Evolutionary conservation across 1,284 basidiomycete species (phyloP).

Genomic region (Cystobasidiaceae sp.): DNA sequence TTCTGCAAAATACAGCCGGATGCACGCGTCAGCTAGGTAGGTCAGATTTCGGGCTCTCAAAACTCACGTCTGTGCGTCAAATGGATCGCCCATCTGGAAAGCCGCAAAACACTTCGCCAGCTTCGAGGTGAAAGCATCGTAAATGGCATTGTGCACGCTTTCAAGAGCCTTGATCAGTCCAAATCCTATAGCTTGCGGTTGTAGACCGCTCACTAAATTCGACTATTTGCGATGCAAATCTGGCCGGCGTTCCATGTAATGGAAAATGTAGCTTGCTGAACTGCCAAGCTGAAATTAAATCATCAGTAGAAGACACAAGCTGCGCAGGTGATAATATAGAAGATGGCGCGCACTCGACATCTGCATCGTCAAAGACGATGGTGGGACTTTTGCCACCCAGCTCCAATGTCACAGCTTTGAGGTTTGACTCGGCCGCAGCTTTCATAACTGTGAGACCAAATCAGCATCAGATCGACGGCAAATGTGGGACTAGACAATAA

Average conservation of each 20-base stretch:
- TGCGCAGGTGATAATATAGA: no score
- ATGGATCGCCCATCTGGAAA: background rate
- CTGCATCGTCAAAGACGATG: slow-evolving; percentile 48
- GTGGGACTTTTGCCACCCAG: slow-evolving; percentile 48
- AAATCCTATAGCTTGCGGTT: background rate
- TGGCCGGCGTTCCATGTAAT: slow-evolving; percentile 17
- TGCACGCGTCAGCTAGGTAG: background rate
- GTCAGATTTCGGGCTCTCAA: background rate
- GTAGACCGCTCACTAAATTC: background rate
- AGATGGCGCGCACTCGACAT: slow-evolving; percentile 29
- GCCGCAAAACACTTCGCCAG: background rate
- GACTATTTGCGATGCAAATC: background rate
- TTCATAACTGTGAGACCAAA: background rate
- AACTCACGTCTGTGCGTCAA: background rate
- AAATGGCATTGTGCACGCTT: background rate
- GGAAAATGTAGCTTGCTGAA: slow-evolving; percentile 29
- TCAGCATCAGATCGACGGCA: no score
- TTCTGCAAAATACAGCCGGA: background rate
- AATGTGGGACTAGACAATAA: no score
- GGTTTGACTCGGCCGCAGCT: slow-evolving; percentile 35
- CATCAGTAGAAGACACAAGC: no score
- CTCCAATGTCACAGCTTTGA: slow-evolving; percentile 48
- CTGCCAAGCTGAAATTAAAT: slow-evolving; percentile 42
- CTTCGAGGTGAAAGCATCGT: background rate
- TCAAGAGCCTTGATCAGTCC: background rate